Conservation (phyloP, 2,329 filamentous ascomycete species). For the Monascus ruber region DNA sequence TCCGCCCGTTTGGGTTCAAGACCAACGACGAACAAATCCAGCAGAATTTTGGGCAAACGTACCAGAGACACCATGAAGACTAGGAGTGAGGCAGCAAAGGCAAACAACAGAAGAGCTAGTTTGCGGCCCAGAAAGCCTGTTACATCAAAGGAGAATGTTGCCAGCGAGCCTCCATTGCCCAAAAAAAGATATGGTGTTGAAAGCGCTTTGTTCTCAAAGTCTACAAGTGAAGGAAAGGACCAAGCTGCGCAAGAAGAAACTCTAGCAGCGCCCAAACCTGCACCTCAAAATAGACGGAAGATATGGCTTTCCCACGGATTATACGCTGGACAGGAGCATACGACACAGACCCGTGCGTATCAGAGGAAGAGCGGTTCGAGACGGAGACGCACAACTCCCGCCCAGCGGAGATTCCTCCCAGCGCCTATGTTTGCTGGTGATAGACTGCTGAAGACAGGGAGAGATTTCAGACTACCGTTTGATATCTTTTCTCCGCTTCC, state of each 20-base stretch:
- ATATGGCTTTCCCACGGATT: conserved; percentile 73
- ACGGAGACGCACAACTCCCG: conserved; percentile 13
- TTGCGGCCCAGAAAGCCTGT: conserved; percentile 40
- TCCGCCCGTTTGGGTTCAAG: conserved; percentile 35
- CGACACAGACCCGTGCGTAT: conserved; percentile 34
- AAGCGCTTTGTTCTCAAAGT: conserved; percentile 16
- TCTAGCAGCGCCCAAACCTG: conserved; percentile 7
- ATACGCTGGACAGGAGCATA: conserved; percentile 66
- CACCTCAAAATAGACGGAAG: conserved; percentile 43
- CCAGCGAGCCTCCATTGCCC: conserved; percentile 17
- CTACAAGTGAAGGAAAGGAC: conserved; percentile 8
- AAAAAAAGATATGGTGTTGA: conserved; percentile 36
- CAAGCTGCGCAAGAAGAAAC: conserved; percentile 10
- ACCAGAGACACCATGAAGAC: conserved; percentile 43
- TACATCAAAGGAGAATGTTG: conserved; percentile 14
- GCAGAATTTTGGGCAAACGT: conserved; percentile 49
- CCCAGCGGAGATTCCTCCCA: conserved; percentile 45
- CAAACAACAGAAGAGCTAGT: conserved; percentile 44
- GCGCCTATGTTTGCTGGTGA: conserved; percentile 69
- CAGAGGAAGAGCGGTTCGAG: conserved; percentile 31
- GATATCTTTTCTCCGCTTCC: conserved; percentile 82
- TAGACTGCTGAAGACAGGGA: conserved; percentile 56
- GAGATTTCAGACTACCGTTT: conserved; percentile 81
- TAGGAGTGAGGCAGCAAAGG: conserved; percentile 33
- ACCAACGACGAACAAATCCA: conserved; percentile 35